Conservation (phyloP, 257 asterid genomes). For the Capsicum rhomboideum region DNA sequence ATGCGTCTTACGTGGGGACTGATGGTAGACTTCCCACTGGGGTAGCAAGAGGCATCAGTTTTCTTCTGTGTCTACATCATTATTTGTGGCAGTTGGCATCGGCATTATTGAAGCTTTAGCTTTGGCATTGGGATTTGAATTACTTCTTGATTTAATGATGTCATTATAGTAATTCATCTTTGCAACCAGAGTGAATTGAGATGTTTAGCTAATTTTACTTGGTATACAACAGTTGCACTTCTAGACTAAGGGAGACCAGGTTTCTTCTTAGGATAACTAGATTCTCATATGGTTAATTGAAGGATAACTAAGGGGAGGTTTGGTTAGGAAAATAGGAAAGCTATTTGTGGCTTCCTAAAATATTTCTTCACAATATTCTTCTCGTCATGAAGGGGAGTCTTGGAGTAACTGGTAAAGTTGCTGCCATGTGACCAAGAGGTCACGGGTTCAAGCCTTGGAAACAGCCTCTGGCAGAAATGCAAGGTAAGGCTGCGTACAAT, state of each 20-base stretch:
- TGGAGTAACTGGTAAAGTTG: too few species aligned
- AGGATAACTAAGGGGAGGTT: background rate
- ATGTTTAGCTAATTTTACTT: background rate
- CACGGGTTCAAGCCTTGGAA: too few species aligned
- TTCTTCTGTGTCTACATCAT: conserved; percentile 88
- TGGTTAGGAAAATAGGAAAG: background rate
- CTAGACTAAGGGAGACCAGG: background rate
- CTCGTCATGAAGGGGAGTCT: background rate
- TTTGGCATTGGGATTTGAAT: conserved; percentile 72
- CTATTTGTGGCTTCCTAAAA: background rate
- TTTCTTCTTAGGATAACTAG: background rate
- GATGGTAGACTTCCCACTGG: conserved; percentile 9
- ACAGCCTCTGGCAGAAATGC: too few species aligned
- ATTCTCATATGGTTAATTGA: background rate
- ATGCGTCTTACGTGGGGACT: too few species aligned
- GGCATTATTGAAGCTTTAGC: conserved; percentile 82
- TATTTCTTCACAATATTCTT: background rate
- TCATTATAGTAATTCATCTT: background rate
- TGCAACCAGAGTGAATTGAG: background rate
- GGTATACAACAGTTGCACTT: background rate
- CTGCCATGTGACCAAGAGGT: too few species aligned
- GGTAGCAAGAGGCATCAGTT: conserved; percentile 49
- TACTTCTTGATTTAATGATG: conserved; percentile 72
- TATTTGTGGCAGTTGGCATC: conserved; percentile 71
- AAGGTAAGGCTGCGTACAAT: too few species aligned